Evolutionary conservation across 2,329 filamentous ascomycete genomes (phyloP).

Genomic region (Sporothrix pallida): DNA sequence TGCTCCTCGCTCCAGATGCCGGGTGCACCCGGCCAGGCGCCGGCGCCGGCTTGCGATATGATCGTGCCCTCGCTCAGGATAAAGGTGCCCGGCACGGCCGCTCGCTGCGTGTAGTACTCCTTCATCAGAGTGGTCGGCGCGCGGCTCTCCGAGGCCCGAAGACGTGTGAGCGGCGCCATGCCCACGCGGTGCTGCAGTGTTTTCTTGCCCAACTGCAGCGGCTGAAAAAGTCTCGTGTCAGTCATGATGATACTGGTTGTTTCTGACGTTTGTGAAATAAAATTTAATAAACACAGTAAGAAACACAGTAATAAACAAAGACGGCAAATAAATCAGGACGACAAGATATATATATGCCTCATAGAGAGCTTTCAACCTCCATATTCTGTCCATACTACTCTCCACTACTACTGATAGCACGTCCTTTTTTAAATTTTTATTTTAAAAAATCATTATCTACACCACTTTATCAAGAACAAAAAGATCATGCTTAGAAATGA

Average conservation of each 20-base stretch:
- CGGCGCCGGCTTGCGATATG: not conserved
- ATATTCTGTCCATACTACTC: too few relatives aligned
- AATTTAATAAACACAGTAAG: too few relatives aligned
- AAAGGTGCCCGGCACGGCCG: slow-evolving; percentile 32
- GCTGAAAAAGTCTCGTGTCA: slow-evolving; percentile 47
- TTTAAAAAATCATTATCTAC: too few relatives aligned
- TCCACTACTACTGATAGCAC: not conserved
- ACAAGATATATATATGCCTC: not conserved
- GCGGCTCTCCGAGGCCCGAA: slow-evolving; percentile 25
- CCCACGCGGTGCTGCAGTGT: slow-evolving; percentile 31
- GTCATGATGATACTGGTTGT: not conserved
- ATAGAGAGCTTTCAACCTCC: not conserved
- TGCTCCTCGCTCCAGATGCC: slow-evolving; percentile 32
- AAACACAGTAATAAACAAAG: too few relatives aligned
- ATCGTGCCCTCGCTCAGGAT: not conserved
- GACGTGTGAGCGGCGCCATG: slow-evolving; percentile 41
- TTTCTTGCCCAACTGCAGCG: slow-evolving; percentile 38
- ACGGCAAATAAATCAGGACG: not conserved
- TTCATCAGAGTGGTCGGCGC: slow-evolving; percentile 30
- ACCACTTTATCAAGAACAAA: too few relatives aligned
- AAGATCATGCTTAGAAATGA: too few relatives aligned
- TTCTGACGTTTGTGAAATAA: not conserved
- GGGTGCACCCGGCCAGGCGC: slow-evolving; percentile 26
- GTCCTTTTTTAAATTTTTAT: not conserved
- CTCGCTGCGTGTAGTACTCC: slow-evolving; percentile 37